phyloP scores from a whole-genome alignment of 2,329 filamentous ascomycete species.

The Talaromyces sp. region DNA sequence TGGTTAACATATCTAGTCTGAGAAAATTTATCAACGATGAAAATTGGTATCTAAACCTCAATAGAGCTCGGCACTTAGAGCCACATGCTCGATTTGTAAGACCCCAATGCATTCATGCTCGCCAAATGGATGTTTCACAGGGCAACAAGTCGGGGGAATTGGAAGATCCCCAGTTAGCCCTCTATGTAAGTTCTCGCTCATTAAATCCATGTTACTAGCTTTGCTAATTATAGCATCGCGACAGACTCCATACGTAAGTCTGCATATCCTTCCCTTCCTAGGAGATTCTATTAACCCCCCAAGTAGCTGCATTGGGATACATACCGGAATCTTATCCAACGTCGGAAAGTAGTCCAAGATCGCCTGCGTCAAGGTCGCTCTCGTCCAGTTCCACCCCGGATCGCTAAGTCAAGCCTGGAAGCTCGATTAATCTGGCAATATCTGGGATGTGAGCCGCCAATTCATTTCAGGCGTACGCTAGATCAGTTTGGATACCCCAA shows the following conservation, averaged over 20 bases:
- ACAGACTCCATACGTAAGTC: slow-evolving; percentile 35
- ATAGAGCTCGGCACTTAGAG: slow-evolving; percentile 41
- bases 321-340: slow-evolving; percentile 60
- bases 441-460: slow-evolving; percentile 61
- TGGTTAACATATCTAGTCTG: slow-evolving; percentile 34
- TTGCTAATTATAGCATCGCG: neutral
- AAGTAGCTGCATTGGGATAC: slow-evolving; percentile 64
- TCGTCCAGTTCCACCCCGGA: slow-evolving; percentile 57
- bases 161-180: slow-evolving; percentile 30
- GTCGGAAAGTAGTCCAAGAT: slow-evolving; percentile 58
- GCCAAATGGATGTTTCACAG: slow-evolving; percentile 26
- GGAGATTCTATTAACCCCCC: neutral
- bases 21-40: slow-evolving; percentile 36
- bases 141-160: slow-evolving; percentile 9
- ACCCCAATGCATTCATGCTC: slow-evolving; percentile 38
- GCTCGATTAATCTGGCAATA: slow-evolving; percentile 65
- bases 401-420: slow-evolving; percentile 60
- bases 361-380: slow-evolving; percentile 58
- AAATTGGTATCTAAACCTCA: slow-evolving; percentile 41
- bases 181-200: slow-evolving; percentile 30
- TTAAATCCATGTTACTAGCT: neutral
- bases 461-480: slow-evolving; percentile 64
- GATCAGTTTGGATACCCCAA: slow-evolving; percentile 68
- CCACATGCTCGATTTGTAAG: slow-evolving; percentile 44
- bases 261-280: fast-evolving